Evolutionary conservation across 2,329 filamentous ascomycete species (phyloP), one percentile per base, ranked within the genome.

Genomic region (Mycogone perniciosa): DNA sequence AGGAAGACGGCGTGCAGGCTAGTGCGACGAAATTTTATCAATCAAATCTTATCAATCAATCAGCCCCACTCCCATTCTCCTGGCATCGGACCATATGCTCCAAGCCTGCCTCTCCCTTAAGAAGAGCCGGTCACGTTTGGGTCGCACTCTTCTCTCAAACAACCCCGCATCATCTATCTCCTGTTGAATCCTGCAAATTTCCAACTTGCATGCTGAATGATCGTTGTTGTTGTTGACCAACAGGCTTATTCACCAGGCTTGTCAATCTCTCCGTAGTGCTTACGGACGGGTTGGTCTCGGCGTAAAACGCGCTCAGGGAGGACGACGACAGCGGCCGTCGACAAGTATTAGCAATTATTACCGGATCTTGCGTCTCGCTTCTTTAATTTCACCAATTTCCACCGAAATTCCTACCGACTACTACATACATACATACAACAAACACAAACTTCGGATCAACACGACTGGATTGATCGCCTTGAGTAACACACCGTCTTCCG

Each of bases 41-140:
- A 71, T 71, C 68, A 63, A 67, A 74, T 74, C 71, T 74, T 72
- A 73, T 73, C 71, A 73, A 73, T 73, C 71, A 61, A 63, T 72
- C 71, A 65, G 64, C 55, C 59, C 63, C 65, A 65, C 61, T 54
- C 57, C 50, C 58, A 50, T 51, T 60, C 62, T 67, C 64, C 62
- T 66, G 57, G 58, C 59, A 65, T 66, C 64, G 62, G 63, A 65
- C 63, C 61, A 65, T 64, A 57, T 54, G 56, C 51, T 55, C 59
- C 56, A 47, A 44, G 56, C 50, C 54, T 43, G 49, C 57, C 26
- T 39, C 40, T 34, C 26, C 47, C 41, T 46, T 41, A 50, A 45
- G 31, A 31, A 40, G 44, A 45, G 45, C 45, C 56, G 58, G 55
- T 57, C 58, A 57, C 41, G 56, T 50, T 64, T 54, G 54, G 59